Conservation (phyloP, 2,329 filamentous ascomycete genomes). For the Ceratocystis huliohia region DNA sequence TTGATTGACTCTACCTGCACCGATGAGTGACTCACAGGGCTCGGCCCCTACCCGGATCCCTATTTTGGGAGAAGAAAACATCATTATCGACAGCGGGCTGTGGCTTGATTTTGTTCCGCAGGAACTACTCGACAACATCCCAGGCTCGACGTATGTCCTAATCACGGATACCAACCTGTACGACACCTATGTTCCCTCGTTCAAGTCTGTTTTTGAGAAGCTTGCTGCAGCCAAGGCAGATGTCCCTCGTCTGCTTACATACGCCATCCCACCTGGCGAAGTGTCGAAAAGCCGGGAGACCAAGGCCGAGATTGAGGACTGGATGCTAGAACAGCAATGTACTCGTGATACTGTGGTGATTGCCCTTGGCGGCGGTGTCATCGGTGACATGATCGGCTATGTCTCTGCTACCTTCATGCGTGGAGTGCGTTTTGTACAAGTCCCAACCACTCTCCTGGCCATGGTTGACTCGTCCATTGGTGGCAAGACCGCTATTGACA, state of each 20-base stretch:
- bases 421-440: conserved; percentile 88
- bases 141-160: conserved; percentile 85
- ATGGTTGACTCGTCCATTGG: conserved; percentile 99
- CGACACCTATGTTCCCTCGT: conserved; percentile 65
- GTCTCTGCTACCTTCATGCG: conserved; percentile 98
- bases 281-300: conserved; percentile 86
- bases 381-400: conserved; percentile 96
- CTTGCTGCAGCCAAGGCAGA: conserved; percentile 26
- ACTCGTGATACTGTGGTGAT: conserved; percentile 91
- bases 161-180: conserved; percentile 92
- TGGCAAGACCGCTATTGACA: conserved; percentile 96
- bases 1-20: neutral
- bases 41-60: conserved; percentile 34
- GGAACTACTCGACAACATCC: conserved; percentile 65
- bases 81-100: conserved; percentile 81
- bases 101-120: conserved; percentile 71
- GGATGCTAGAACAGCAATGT: conserved; percentile 86
- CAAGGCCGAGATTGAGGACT: conserved; percentile 93
- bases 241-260: conserved; percentile 62
- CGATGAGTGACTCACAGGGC: conserved; percentile 9
- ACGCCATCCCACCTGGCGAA: conserved; percentile 81
- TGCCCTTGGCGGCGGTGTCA: conserved; percentile 88
- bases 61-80: conserved; percentile 80
- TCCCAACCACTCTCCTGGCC: conserved; percentile 82
- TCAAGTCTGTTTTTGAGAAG: conserved; percentile 38